Evolutionary conservation across 805 yeast species (phyloP).

Genomic region (Sugiyamaella marilandica): DNA sequence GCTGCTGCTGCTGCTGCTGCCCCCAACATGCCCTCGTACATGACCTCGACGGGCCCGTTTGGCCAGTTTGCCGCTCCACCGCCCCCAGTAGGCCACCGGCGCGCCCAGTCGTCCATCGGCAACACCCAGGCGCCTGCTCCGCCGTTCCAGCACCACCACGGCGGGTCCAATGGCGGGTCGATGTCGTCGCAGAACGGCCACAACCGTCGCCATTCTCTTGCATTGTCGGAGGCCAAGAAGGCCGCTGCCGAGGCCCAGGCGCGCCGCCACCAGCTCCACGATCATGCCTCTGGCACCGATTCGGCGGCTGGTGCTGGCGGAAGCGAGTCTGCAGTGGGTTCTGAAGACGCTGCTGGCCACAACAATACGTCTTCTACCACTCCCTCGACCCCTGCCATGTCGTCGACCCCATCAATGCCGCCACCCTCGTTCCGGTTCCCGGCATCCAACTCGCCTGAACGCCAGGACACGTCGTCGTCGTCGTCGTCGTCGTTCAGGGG

Average conservation of each 20-base stretch:
- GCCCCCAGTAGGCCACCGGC: slow-evolving; percentile 28
- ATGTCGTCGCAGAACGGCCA: slow-evolving; percentile 52
- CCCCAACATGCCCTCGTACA: slow-evolving; percentile 18
- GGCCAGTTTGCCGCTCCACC: slow-evolving; percentile 26
- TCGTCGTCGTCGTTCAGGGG: slow-evolving; percentile 17
- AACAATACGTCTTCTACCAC: not conserved
- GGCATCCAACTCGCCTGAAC: not conserved
- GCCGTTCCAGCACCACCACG: not conserved
- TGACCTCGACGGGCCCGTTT: slow-evolving; percentile 22
- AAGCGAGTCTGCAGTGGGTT: not conserved
- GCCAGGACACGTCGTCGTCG: slow-evolving; percentile 17
- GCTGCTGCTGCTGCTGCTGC: slow-evolving; percentile 17
- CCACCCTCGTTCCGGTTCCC: slow-evolving; percentile 11
- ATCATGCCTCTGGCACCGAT: slow-evolving; percentile 1
- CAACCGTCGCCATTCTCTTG: slow-evolving; percentile 85
- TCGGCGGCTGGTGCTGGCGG: not conserved
- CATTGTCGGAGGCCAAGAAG: slow-evolving; percentile 84
- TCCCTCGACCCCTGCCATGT: slow-evolving; percentile 7
- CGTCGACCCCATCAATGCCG: slow-evolving; percentile 6
- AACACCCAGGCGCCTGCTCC: not conserved
- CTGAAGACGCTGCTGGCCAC: not conserved
- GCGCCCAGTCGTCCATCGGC: slow-evolving; percentile 33
- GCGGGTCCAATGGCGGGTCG: slow-evolving; percentile 14
- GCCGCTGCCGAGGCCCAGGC: slow-evolving; percentile 93
- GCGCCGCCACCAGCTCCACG: slow-evolving; percentile 37